Conservation (phyloP, 768 basidiomycete species). For the Boletus subcaerulescens region DNA sequence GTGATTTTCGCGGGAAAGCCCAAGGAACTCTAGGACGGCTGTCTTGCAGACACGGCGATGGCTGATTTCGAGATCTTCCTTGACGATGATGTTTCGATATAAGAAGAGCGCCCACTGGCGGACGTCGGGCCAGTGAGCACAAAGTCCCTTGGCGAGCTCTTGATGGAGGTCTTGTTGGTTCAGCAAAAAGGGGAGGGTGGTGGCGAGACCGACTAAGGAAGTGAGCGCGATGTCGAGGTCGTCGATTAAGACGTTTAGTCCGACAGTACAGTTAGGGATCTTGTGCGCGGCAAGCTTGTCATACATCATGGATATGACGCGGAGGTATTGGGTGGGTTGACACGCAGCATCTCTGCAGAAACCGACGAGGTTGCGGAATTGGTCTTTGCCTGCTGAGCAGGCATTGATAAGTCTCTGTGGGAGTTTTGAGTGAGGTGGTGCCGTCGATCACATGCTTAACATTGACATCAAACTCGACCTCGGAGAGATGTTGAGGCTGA, state of each 20-base stretch:
- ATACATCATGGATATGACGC: slow-evolving; percentile 21
- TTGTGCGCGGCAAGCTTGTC: slow-evolving; percentile 16
- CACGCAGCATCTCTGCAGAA: slow-evolving; percentile 13
- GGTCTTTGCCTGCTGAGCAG: not conserved
- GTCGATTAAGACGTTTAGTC: not conserved
- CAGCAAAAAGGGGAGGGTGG: slow-evolving; percentile 22
- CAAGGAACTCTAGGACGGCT: slow-evolving; percentile 25
- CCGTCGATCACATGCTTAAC: not conserved
- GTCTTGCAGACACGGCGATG: slow-evolving; percentile 21
- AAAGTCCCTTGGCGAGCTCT: slow-evolving; percentile 14
- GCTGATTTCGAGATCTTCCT: not conserved
- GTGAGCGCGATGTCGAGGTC: slow-evolving; percentile 12
- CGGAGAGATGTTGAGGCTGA: not conserved
- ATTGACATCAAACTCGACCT: slow-evolving; percentile 23
- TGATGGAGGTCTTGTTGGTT: slow-evolving; percentile 7
- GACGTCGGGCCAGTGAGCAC: slow-evolving; percentile 21
- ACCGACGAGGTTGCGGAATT: slow-evolving; percentile 13
- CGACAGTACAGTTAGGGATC: slow-evolving; percentile 13
- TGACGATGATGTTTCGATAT: slow-evolving; percentile 12
- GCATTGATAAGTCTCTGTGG: slow-evolving; percentile 16
- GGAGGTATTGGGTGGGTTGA: slow-evolving; percentile 19
- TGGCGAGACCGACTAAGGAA: slow-evolving; percentile 18
- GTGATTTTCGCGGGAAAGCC: slow-evolving; percentile 20
- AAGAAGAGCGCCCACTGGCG: slow-evolving; percentile 27
- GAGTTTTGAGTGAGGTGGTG: not conserved